phyloP scores from a whole-genome alignment of 257 asterid species.

The Ballota nigra region DNA sequence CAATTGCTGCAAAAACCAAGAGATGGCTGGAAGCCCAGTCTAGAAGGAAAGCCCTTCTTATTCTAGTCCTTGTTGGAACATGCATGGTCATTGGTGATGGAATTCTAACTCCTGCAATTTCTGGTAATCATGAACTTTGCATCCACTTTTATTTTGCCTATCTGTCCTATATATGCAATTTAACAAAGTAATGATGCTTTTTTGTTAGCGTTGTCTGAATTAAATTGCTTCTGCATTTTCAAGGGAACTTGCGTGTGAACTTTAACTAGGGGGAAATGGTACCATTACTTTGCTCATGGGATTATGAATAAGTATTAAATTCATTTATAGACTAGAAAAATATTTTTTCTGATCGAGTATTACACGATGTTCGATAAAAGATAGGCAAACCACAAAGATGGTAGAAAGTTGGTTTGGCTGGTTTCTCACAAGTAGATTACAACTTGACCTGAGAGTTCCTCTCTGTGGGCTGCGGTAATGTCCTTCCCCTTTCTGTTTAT shows the following conservation, averaged over 20 bases:
- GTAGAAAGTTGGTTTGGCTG: not conserved
- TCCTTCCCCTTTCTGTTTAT: not conserved
- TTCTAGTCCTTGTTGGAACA: constrained; percentile 59
- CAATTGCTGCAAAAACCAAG: constrained; percentile 72
- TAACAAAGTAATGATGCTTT: not conserved
- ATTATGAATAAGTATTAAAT: not conserved
- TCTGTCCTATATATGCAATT: not conserved
- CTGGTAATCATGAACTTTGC: constrained; percentile 34
- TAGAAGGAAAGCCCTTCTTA: constrained; percentile 56
- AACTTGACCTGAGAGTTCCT: no score
- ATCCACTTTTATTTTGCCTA: not conserved
- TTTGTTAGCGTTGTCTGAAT: not conserved
- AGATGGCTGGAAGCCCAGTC: constrained; percentile 62
- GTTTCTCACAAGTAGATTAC: no score
- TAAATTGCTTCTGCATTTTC: not conserved
- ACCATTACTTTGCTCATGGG: not conserved
- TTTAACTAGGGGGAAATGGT: no score
- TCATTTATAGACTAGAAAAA: not conserved
- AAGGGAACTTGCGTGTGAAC: not conserved
- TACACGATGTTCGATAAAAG: not conserved
- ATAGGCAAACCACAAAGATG: not conserved
- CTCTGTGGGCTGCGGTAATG: no score
- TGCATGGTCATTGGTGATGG: constrained; percentile 79
- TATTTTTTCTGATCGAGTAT: not conserved
- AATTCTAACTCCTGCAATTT: constrained; percentile 67